These are phyloP conservation scores for Cladophialophora carrionii DNA, from an alignment of 2,329 filamentous ascomycete species.

Conservation along the genomic window DNA sequence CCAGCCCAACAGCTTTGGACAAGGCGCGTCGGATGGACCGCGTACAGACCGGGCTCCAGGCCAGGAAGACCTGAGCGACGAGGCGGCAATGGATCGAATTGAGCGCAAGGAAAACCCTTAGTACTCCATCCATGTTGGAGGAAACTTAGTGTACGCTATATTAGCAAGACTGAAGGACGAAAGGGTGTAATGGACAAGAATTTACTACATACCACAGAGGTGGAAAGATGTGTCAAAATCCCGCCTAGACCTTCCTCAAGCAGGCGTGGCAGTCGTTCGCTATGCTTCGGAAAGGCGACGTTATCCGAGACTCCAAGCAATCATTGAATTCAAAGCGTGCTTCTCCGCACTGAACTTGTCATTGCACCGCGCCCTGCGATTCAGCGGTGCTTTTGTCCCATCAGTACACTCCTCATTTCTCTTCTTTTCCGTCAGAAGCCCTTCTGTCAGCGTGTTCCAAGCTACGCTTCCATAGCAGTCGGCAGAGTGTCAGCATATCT, in stretches of 20 bases:
- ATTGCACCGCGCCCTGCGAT: constrained; percentile 9
- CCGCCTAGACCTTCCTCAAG: constrained; percentile 13
- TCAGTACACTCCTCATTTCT: neutral
- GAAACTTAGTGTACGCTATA: neutral
- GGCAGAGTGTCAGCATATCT: neutral
- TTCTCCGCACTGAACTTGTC: constrained; percentile 12
- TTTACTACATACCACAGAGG: too few species aligned
- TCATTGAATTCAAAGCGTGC: constrained; percentile 5
- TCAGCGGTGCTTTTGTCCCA: neutral
- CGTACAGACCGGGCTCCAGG: constrained; percentile 41
- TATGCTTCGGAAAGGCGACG: neutral
- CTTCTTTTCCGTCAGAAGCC: neutral
- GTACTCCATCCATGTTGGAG: neutral
- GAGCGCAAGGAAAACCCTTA: constrained; percentile 29
- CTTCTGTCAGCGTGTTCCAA: neutral
- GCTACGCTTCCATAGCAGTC: neutral
- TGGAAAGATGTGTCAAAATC: too few species aligned
- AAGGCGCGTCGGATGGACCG: constrained; percentile 45
- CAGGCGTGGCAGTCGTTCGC: neutral
- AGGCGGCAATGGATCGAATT: constrained; percentile 32
- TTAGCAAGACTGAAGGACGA: neutral
- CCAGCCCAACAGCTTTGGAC: constrained; percentile 46
- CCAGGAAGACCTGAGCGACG: constrained; percentile 41
- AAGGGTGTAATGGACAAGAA: neutral
- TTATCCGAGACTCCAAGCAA: constrained; percentile 5